Evolutionary conservation across 2,329 filamentous ascomycete species (phyloP).

Genomic region (Fusarium pseudoanthophilum): DNA sequence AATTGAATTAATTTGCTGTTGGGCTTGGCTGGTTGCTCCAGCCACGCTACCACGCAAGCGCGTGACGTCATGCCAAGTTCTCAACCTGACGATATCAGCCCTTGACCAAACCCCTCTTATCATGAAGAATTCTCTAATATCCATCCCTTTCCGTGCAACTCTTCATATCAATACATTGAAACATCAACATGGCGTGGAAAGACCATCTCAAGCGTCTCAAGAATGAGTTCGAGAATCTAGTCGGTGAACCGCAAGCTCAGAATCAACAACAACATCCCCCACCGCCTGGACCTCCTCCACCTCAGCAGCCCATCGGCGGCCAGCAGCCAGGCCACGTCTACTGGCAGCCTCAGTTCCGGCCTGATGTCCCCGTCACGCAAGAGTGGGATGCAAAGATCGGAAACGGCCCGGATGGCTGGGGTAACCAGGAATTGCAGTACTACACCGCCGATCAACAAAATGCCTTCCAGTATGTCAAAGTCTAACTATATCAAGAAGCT

Average conservation of each 20-base stretch:
- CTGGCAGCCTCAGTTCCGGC: slow-evolving; percentile 64
- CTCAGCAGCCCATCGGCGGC: slow-evolving; percentile 34
- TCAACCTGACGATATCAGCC: neutral
- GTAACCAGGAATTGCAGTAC: slow-evolving; percentile 69
- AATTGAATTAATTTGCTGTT: neutral
- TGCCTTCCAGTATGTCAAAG: slow-evolving; percentile 59
- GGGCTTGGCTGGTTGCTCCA: slow-evolving; percentile 7
- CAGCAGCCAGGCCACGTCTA: slow-evolving; percentile 50
- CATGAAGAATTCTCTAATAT: neutral
- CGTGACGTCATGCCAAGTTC: slow-evolving; percentile 32
- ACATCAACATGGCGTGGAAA: slow-evolving; percentile 49
- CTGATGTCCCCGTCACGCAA: slow-evolving; percentile 56
- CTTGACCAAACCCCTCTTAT: neutral
- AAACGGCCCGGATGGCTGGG: slow-evolving; percentile 69
- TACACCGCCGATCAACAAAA: slow-evolving; percentile 63
- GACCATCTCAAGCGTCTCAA: slow-evolving; percentile 54
- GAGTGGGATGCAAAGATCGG: slow-evolving; percentile 66
- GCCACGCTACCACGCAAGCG: slow-evolving; percentile 26
- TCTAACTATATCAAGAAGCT: neutral
- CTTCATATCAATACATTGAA: too few relatives aligned
- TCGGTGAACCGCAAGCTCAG: slow-evolving; percentile 44
- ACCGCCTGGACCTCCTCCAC: slow-evolving; percentile 33
- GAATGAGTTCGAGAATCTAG: slow-evolving; percentile 51
- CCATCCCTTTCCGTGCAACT: too few relatives aligned
- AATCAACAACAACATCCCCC: slow-evolving; percentile 36